Evolutionary conservation across 2,329 filamentous ascomycete species (phyloP).

Genomic region (Beauveria scarabaeidicola): DNA sequence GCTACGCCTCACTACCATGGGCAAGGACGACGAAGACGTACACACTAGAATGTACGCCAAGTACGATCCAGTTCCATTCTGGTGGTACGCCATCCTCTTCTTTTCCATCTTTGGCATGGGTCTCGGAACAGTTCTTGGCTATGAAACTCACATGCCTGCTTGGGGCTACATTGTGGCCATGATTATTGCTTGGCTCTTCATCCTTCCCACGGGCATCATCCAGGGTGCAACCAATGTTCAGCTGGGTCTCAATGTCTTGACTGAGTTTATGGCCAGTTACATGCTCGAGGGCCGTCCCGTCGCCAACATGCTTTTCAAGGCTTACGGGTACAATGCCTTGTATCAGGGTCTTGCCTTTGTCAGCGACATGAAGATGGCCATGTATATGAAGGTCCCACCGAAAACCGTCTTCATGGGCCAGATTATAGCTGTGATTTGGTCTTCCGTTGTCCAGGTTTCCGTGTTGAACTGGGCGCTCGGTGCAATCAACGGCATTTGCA

Average conservation of each 20-base stretch:
- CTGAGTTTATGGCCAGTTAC: conserved; percentile 23
- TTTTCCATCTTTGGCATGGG: conserved; percentile 23
- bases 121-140: conserved; percentile 20
- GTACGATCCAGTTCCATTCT: conserved; percentile 27
- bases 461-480: conserved; percentile 25
- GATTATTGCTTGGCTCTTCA: conserved; percentile 15
- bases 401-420: conserved; percentile 38
- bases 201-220: conserved; percentile 18
- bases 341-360: conserved; percentile 36
- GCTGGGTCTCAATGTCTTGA: conserved; percentile 28
- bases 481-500: conserved; percentile 42
- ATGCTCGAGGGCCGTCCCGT: conserved; percentile 15
- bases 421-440: conserved; percentile 33
- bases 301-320: conserved; percentile 18
- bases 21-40: conserved; percentile 32
- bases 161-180: conserved; percentile 21
- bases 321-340: conserved; percentile 15
- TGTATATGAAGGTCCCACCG: conserved; percentile 40
- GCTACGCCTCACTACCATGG: conserved; percentile 35
- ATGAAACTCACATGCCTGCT: conserved; percentile 18
- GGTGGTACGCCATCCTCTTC: conserved; percentile 28
- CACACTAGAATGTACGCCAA: conserved; percentile 27
- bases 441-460: conserved; percentile 22
- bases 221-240: conserved; percentile 23
- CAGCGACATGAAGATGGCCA: conserved; percentile 39